phyloP scores from a whole-genome alignment of 1,284 basidiomycete species.

The Ustilago hordei region DNA sequence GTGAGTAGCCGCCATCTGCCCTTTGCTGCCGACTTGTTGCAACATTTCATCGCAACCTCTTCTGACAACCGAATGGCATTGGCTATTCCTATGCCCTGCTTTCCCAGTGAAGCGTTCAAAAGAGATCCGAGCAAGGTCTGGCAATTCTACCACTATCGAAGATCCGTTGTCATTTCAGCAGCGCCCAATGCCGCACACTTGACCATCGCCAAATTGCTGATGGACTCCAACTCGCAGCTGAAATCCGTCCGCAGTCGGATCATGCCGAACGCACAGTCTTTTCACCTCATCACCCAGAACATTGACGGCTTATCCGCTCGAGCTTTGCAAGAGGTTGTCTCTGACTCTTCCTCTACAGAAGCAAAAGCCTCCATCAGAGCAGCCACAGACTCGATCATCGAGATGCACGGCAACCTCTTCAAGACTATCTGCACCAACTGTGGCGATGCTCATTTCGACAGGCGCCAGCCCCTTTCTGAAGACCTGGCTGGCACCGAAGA shows the following conservation, averaged over 20 bases:
- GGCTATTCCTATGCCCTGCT: background rate
- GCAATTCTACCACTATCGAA: slow-evolving; percentile 77
- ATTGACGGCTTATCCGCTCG: slow-evolving; percentile 76
- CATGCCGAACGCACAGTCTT: slow-evolving; percentile 27
- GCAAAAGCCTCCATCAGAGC: background rate
- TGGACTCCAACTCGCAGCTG: slow-evolving; percentile 1
- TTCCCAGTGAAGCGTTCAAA: slow-evolving; percentile 72
- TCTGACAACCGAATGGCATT: no score
- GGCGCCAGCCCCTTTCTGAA: slow-evolving; percentile 73
- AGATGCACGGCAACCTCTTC: slow-evolving; percentile 78
- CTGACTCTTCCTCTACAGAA: background rate
- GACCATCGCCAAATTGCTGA: slow-evolving; percentile 73
- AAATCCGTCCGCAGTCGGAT: background rate
- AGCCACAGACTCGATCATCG: slow-evolving; percentile 67
- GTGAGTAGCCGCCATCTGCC: slow-evolving; percentile 23
- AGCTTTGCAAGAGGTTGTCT: slow-evolving; percentile 56
- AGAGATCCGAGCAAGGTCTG: slow-evolving; percentile 75
- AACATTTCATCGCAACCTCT: background rate
- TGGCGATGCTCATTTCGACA: slow-evolving; percentile 71
- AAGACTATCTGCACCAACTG: slow-evolving; percentile 75
- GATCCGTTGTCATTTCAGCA: slow-evolving; percentile 72
- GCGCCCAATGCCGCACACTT: slow-evolving; percentile 75
- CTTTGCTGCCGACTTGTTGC: background rate
- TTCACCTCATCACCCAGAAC: slow-evolving; percentile 77
- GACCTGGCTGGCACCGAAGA: slow-evolving; percentile 74